A percentile compares a stretch with the other conserved stretches of the same genome.
phyloP scores from a whole-genome alignment of 2,329 filamentous ascomycete genomes.

The Diplodia seriata region DNA sequence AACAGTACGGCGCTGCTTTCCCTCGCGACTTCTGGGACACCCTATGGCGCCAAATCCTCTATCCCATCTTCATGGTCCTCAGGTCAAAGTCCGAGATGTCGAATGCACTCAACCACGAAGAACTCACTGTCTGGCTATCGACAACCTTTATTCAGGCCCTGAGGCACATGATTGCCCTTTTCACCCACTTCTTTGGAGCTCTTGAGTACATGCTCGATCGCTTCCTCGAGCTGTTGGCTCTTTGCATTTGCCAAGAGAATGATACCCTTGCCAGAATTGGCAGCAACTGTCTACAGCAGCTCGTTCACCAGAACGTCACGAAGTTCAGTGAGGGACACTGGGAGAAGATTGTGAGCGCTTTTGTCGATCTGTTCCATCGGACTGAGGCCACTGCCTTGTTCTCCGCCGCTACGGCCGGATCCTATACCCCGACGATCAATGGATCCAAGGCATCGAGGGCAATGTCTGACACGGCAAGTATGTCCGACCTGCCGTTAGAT shows the following conservation, averaged over 20 bases:
- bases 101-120: constrained; percentile 93
- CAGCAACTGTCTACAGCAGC: constrained; percentile 95
- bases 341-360: constrained; percentile 92
- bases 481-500: constrained; percentile 44
- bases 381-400: constrained; percentile 97
- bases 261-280: constrained; percentile 98
- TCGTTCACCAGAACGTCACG: constrained; percentile 93
- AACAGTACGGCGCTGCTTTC: constrained; percentile 89
- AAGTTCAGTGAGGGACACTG: constrained; percentile 90
- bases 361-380: constrained; percentile 92
- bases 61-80: constrained; percentile 97
- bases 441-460: constrained; percentile 48
- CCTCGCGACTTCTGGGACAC: constrained; percentile 98
- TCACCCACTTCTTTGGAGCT: constrained; percentile 97
- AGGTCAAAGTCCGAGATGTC: constrained; percentile 96
- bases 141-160: constrained; percentile 99
- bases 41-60: constrained; percentile 93
- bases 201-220: constrained; percentile 97
- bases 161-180: constrained; percentile 97
- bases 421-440: constrained; percentile 51
- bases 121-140: constrained; percentile 96
- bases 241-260: constrained; percentile 99
- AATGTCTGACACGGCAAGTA: constrained; percentile 42
- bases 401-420: constrained; percentile 71
- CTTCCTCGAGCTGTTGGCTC: constrained; percentile 90